Conservation (phyloP, 2,329 filamentous ascomycete species). For the Colletotrichum salicis region DNA sequence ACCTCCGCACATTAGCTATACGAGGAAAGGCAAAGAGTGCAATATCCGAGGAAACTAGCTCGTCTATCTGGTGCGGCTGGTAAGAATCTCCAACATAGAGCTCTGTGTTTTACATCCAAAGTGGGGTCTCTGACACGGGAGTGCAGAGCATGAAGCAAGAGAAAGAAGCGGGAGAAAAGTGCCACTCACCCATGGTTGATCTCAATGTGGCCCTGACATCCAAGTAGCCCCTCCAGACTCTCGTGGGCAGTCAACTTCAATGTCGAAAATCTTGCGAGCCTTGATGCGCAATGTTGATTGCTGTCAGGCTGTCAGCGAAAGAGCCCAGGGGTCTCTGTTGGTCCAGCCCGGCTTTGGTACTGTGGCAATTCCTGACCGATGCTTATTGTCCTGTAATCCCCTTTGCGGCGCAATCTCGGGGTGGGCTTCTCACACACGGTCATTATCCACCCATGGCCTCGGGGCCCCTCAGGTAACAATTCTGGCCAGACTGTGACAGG, state of each 20-base stretch:
- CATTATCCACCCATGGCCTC: conserved; percentile 11
- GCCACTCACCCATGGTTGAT: not conserved
- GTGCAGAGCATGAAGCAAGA: not conserved
- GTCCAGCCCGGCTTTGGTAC: not conserved
- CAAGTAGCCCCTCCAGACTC: not conserved
- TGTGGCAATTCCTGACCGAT: not conserved
- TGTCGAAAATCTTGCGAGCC: not conserved
- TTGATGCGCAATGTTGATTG: not conserved
- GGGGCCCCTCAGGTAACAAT: not conserved
- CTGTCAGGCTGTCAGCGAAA: not conserved
- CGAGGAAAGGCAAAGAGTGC: not conserved
- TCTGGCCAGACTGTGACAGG: conserved; percentile 22
- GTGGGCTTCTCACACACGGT: conserved; percentile 12
- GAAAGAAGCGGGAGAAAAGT: not conserved
- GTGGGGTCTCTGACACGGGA: not conserved
- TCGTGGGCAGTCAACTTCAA: not conserved
- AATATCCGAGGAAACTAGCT: not conserved
- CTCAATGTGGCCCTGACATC: not conserved
- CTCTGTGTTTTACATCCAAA: not conserved
- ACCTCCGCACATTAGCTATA: not conserved
- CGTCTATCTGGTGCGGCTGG: not conserved
- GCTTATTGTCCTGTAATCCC: conserved; percentile 2
- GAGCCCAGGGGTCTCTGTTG: not conserved
- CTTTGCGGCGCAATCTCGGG: conserved; percentile 28
- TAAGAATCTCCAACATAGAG: not conserved